These are phyloP conservation scores for Pseudozyma sp. DNA, from an alignment of 1,284 basidiomycete genomes.

Conservation along the genomic window DNA sequence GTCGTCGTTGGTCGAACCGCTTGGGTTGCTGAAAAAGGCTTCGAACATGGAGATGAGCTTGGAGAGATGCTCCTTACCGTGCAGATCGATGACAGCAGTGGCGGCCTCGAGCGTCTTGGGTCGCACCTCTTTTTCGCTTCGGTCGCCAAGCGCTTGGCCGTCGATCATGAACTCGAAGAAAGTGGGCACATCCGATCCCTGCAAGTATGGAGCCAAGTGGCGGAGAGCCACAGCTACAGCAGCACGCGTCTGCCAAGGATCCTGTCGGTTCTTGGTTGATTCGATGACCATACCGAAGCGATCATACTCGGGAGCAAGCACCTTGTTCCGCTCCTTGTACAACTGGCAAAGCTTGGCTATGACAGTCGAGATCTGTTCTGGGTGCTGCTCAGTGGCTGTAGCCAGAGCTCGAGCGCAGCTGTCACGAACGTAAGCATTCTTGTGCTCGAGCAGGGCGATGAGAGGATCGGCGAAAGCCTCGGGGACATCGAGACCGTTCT, in stretches of 20 bases:
- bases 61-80: constrained; percentile 80
- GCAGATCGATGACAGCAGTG: constrained; percentile 82
- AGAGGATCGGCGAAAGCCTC: constrained; percentile 78
- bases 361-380: constrained; percentile 75
- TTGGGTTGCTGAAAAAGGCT: constrained; percentile 75
- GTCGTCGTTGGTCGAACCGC: constrained; percentile 51
- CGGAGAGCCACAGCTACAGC: constrained; percentile 82
- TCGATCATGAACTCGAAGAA: constrained; percentile 90
- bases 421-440: constrained; percentile 82
- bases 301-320: constrained; percentile 75
- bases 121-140: constrained; percentile 82
- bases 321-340: constrained; percentile 88
- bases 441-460: constrained; percentile 80
- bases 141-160: constrained; percentile 88
- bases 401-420: constrained; percentile 81
- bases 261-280: constrained; percentile 86
- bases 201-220: constrained; percentile 78
- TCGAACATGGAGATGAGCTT: constrained; percentile 88
- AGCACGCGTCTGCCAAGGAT: constrained; percentile 88
- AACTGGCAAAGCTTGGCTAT: constrained; percentile 75
- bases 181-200: constrained; percentile 77
- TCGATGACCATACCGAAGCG: constrained; percentile 87
- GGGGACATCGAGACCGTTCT: constrained; percentile 91
- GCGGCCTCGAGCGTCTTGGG: constrained; percentile 88
- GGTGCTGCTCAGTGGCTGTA: constrained; percentile 81